Conservation (phyloP, 345 rosid genomes). For the Euphorbia lathyris region DNA sequence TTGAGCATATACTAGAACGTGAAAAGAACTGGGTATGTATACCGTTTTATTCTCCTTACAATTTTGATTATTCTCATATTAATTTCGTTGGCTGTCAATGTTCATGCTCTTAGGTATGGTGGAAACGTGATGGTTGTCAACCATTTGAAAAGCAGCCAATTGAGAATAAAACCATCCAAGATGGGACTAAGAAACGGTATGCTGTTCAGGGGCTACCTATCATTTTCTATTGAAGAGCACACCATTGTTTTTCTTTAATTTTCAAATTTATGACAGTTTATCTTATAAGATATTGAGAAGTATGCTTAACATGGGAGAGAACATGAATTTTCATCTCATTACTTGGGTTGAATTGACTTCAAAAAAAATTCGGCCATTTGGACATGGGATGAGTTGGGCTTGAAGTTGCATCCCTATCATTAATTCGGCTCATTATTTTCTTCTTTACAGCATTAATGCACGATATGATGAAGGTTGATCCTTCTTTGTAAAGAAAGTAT, state of each 20-base stretch:
- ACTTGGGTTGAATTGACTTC: background rate
- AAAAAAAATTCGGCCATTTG: background rate
- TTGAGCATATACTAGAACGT: slow-evolving; percentile 87
- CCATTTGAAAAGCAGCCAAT: slow-evolving; percentile 89
- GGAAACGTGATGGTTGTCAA: slow-evolving; percentile 98
- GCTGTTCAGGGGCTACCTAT: slow-evolving; percentile 5
- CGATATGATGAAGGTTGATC: background rate
- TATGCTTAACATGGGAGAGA: background rate
- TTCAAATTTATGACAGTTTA: background rate
- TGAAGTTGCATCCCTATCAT: too few species aligned
- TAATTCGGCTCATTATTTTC: background rate
- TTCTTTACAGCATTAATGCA: background rate
- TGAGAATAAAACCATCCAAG: slow-evolving; percentile 59
- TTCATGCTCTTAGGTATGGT: slow-evolving; percentile 66
- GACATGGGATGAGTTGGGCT: background rate
- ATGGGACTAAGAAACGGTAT: slow-evolving; percentile 76
- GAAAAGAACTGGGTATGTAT: slow-evolving; percentile 92
- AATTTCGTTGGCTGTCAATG: slow-evolving; percentile 13
- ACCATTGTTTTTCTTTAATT: background rate
- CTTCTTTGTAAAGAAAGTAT: too few species aligned
- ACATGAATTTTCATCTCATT: background rate
- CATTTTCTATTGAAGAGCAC: background rate
- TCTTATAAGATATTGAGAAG: background rate
- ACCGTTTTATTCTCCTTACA: background rate
- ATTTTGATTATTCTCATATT: slow-evolving; percentile 10